Evolutionary conservation across 768 basidiomycete genomes (phyloP).

Genomic region (Mycena epipterygia): DNA sequence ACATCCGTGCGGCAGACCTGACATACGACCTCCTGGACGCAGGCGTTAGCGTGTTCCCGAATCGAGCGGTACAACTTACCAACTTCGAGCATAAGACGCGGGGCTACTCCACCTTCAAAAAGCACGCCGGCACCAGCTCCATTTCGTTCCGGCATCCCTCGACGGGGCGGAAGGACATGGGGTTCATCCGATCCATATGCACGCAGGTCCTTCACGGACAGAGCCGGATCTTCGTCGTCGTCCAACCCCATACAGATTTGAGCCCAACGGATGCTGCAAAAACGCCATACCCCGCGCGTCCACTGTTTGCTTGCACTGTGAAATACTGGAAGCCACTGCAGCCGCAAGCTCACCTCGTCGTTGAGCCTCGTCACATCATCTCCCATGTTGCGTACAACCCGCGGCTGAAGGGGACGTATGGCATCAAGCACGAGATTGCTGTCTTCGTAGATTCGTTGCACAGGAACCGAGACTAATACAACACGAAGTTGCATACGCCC

Average conservation of each 20-base stretch:
- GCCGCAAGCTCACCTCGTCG: background rate
- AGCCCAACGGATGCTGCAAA: background rate
- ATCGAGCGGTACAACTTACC: conserved; percentile 5
- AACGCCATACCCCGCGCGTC: conserved; percentile 2
- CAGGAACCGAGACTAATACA: background rate
- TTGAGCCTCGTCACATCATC: conserved; percentile 25
- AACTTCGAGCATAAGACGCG: conserved; percentile 17
- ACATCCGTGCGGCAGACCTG: conserved; percentile 1
- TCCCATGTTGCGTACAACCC: conserved; percentile 5
- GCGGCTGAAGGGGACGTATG: conserved; percentile 1
- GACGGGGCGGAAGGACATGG: conserved; percentile 12
- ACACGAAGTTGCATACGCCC: background rate
- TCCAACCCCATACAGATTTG: conserved; percentile 5
- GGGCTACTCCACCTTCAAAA: background rate
- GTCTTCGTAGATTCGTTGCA: background rate
- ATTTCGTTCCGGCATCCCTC: conserved; percentile 19
- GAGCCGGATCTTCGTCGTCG: conserved; percentile 5
- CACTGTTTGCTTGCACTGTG: background rate
- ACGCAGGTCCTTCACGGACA: conserved; percentile 3
- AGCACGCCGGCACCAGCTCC: conserved; percentile 13
- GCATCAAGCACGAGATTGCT: background rate
- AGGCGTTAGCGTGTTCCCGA: conserved; percentile 2
- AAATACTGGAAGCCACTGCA: background rate
- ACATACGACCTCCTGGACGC: background rate
- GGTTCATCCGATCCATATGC: conserved; percentile 8